These are phyloP conservation scores for Cyclocybe aegerita DNA, from an alignment of 768 basidiomycete genomes.

Conservation along the genomic window DNA sequence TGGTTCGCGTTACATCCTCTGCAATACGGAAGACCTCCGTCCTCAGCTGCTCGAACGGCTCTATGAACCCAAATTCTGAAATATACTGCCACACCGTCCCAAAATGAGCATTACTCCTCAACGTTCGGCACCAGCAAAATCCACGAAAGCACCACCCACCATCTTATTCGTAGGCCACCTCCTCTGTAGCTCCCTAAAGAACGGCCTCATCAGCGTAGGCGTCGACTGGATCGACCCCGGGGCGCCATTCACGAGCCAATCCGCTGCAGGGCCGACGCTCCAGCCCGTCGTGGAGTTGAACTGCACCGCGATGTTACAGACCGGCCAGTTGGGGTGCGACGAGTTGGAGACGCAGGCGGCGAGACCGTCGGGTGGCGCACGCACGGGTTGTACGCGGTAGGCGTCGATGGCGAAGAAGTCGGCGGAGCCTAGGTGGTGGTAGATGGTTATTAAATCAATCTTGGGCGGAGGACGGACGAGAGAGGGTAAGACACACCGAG, in stretches of 20 bases:
- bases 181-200: constrained; percentile 31
- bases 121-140: too few relatives aligned
- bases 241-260: constrained; percentile 39
- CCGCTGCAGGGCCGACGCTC: constrained; percentile 34
- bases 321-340: constrained; percentile 51
- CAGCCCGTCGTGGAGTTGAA: constrained; percentile 43
- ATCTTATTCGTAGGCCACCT: constrained; percentile 50
- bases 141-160: constrained; percentile 21
- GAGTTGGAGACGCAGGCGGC: constrained; percentile 41
- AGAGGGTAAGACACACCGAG: constrained; percentile 26
- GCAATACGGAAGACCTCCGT: constrained; percentile 43
- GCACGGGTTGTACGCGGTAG: constrained; percentile 39
- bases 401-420: constrained; percentile 56
- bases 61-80: constrained; percentile 52
- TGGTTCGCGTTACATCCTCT: constrained; percentile 43
- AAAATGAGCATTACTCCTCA: too few relatives aligned
- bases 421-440: constrained; percentile 34
- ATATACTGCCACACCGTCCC: constrained; percentile 30
- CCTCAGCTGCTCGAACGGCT: constrained; percentile 43
- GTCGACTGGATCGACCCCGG: constrained; percentile 42
- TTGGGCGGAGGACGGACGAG: neutral
- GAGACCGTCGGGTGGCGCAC: constrained; percentile 44
- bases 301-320: constrained; percentile 38
- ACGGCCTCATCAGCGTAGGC: constrained; percentile 35
- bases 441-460: neutral